Evolutionary conservation across 768 basidiomycete genomes (phyloP).

Genomic region (Peribolospora kevripleyi): DNA sequence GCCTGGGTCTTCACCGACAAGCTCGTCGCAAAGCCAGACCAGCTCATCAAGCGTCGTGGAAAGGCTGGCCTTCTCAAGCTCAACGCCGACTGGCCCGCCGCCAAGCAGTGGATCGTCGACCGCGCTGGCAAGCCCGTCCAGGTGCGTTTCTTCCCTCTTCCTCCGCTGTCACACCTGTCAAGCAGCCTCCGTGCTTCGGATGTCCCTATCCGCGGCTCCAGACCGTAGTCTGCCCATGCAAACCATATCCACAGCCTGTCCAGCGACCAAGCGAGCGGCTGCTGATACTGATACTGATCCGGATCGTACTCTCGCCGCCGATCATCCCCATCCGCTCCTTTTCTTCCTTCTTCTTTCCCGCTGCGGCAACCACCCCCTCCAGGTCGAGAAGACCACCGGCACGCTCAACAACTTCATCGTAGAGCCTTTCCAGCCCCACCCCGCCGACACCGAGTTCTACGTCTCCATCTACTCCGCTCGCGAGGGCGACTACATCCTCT

Average conservation of each 20-base stretch:
- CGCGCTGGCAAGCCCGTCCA: conserved; percentile 80
- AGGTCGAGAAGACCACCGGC: conserved; percentile 87
- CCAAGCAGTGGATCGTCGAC: conserved; percentile 61
- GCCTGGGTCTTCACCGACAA: conserved; percentile 56
- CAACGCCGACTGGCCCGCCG: conserved; percentile 78
- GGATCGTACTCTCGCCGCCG: not conserved
- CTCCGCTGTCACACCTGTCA: conserved; percentile 5
- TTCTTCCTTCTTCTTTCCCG: not conserved
- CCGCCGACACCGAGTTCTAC: conserved; percentile 83
- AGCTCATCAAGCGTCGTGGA: conserved; percentile 97
- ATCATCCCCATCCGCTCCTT: not conserved
- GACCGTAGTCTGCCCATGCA: not conserved
- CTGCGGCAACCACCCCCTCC: not conserved
- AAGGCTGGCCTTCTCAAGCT: conserved; percentile 87
- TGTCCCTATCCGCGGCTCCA: not conserved
- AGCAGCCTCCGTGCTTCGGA: not conserved
- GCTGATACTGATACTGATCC: not conserved
- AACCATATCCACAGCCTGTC: conserved; percentile 4
- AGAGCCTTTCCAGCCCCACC: conserved; percentile 95
- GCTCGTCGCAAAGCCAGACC: conserved; percentile 90
- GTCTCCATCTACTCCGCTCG: conserved; percentile 92
- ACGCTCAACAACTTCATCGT: conserved; percentile 93
- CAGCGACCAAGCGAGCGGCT: conserved; percentile 7
- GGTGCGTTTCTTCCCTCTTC: conserved; percentile 26
- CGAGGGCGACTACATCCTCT: conserved; percentile 85